Evolutionary conservation across 1,139 yeast species (phyloP), one percentile per base, ranked within the genome.

Genomic region (Lodderomyces orthopsilosis): DNA sequence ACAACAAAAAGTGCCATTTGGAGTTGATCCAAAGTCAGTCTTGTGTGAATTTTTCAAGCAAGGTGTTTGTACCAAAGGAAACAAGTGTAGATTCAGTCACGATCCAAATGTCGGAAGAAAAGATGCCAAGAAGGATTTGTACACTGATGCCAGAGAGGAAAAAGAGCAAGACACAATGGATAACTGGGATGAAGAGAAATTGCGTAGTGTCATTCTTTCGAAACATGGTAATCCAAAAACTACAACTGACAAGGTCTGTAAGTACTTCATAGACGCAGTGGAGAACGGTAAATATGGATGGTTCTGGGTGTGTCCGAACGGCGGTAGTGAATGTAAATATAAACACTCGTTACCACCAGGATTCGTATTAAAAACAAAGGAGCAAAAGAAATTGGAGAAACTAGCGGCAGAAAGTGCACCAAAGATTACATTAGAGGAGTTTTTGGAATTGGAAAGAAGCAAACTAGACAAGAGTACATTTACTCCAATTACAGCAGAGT

Each of bases 261-360:
- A 91, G 65, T 82, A 66, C 65, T 94, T 94, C 68, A 87, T 93
- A 55, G 96, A 90, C 48, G 98, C 98, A 0, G 98, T 94, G 48
- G 98, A 94, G 61, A 90, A 90, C 59, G 94, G 95, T 46, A 91
- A 93, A 63, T 93, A 94, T 62, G 98, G 99, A 56, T 93, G 98
- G 98, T 91, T 93, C 67, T 93, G 98, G 99, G 78, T 79, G 26
- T 93, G 99, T 71, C 99, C 98, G 30, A 88, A 88, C 56, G 93
- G 93, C 35, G 97, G 96, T 51, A 83, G 85, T 53, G 85, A 81
- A 45, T 94, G 99, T 79, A 93, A 85, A 73, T 94, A 94, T 71
- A 83, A 79, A 65, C 99, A 94, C 66, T 85, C 98, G n/a, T 75
- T 94, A 56, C 99, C 99, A 36, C 90, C 94, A 38, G 99, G 98